Percentiles rank a stretch among this genome's conserved stretches.
Evolutionary conservation across 305 asterid genomes (phyloP).

Genomic region (Euphrasia arctica): DNA sequence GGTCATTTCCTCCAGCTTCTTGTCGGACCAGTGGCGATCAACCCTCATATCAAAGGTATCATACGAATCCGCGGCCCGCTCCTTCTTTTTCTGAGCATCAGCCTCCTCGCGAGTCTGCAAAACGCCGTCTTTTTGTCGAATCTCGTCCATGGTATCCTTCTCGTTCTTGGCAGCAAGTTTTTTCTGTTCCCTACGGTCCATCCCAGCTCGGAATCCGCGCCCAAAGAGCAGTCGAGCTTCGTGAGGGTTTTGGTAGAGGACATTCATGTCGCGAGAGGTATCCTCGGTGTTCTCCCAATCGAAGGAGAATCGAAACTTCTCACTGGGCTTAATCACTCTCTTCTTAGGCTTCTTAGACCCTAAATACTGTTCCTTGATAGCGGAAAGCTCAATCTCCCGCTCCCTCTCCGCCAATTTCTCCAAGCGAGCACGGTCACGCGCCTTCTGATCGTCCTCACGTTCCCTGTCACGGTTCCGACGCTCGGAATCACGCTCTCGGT

Average conservation of each 20-base stretch:
- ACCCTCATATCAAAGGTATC: slow-evolving; percentile 80
- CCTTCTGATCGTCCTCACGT: slow-evolving; percentile 50
- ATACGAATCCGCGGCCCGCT: slow-evolving; percentile 64
- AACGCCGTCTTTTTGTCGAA: slow-evolving; percentile 69
- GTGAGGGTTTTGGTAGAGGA: slow-evolving; percentile 76
- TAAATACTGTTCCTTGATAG: slow-evolving; percentile 80
- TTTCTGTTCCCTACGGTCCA: slow-evolving; percentile 86
- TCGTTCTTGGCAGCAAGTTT: slow-evolving; percentile 75
- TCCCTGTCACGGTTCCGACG: slow-evolving; percentile 35
- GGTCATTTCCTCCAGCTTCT: slow-evolving; percentile 80
- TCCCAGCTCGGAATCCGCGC: slow-evolving; percentile 78
- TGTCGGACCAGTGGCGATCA: slow-evolving; percentile 83
- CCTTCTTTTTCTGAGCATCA: slow-evolving; percentile 67
- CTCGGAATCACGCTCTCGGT: slow-evolving; percentile 38
- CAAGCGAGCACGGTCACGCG: slow-evolving; percentile 59
- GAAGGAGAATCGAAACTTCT: slow-evolving; percentile 75
- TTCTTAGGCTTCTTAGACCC: slow-evolving; percentile 86
- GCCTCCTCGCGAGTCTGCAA: slow-evolving; percentile 77
- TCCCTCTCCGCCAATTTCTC: slow-evolving; percentile 69
- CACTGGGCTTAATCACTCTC: slow-evolving; percentile 69
- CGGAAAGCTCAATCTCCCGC: slow-evolving; percentile 70
- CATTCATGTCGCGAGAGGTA: slow-evolving; percentile 75
- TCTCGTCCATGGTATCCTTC: slow-evolving; percentile 64
- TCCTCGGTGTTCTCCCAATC: slow-evolving; percentile 95
- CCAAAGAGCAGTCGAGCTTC: slow-evolving; percentile 71